Percentiles rank a stretch among this genome's conserved stretches.
These are phyloP conservation scores for Annulohypoxylon bovei DNA, from an alignment of 495 filamentous ascomycete species.

Conservation along the genomic window DNA sequence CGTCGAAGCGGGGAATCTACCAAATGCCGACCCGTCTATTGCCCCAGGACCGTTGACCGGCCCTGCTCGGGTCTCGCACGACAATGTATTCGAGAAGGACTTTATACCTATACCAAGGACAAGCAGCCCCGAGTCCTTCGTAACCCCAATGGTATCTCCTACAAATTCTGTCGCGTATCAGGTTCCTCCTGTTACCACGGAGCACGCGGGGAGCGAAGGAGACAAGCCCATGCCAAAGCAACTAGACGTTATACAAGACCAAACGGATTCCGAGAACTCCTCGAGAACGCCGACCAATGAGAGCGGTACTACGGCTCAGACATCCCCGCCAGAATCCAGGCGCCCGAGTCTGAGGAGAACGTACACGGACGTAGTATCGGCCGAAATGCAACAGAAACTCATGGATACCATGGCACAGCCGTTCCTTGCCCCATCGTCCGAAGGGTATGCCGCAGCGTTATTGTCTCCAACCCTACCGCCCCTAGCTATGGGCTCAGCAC, in stretches of 20 bases:
- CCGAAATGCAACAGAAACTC: conserved; percentile 81
- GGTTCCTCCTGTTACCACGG: not conserved
- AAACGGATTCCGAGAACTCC: conserved; percentile 59
- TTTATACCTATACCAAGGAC: conserved; percentile 64
- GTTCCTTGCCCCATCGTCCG: conserved; percentile 65
- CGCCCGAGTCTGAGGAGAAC: conserved; percentile 85
- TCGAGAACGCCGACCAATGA: conserved; percentile 67
- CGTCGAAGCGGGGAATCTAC: conserved; percentile 65
- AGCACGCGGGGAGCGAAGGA: conserved; percentile 13
- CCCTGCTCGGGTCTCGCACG: conserved; percentile 70
- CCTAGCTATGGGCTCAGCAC: conserved; percentile 47
- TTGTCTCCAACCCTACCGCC: conserved; percentile 54
- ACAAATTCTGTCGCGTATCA: conserved; percentile 32
- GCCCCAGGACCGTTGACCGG: conserved; percentile 74
- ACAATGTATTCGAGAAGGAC: conserved; percentile 83
- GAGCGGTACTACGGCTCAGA: conserved; percentile 62
- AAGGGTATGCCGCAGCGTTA: conserved; percentile 54
- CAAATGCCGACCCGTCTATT: conserved; percentile 54
- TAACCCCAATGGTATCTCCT: conserved; percentile 51
- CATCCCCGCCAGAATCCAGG: conserved; percentile 64
- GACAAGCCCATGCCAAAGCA: conserved; percentile 6
- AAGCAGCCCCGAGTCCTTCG: conserved; percentile 62
- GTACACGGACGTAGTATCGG: conserved; percentile 79
- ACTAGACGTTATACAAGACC: conserved; percentile 23
- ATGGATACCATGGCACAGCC: conserved; percentile 90